Base-by-base conservation (phyloP, 805 yeast genomes). In the Metschnikowia proteae region DNA sequence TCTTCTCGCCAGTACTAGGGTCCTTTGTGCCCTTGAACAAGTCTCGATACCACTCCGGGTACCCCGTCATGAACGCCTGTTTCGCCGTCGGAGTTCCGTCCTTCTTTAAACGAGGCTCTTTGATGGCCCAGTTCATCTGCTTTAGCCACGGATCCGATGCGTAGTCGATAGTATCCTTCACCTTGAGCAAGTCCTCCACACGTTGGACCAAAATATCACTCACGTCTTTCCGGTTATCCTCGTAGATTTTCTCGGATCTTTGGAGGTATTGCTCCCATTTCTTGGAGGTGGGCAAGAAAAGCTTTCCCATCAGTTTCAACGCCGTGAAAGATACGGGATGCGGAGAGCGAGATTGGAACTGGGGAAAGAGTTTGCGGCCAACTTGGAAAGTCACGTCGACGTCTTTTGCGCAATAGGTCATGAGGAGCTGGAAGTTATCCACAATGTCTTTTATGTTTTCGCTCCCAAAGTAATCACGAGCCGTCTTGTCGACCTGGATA, bases 291-390 rank as follows among this genome's bases (percentile, higher is more conserved):
- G 99, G 96, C 36, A 95, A 67, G 43, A 91, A 80, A 39, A 87
- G 79, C 22, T 84, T 76, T 7, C 90, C 83, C 60, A 94, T 71
- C 48, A 81, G 84, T 55, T 85, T 75, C 39, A 94, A 69, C 2
- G 96, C 97, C 0, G 94, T 91, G 69, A 91, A 86, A 11, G 96
- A 87, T 2, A 92, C 96, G 0, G 99, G 97, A 65, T 94, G 99
- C 0, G 99, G 96, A 38, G 91, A 82, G 44, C 81, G 77, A 30
- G 71, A 59, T 27, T 78, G 64, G 60, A 88, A 94, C 32, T 71
- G 68, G 1, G 96, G 97, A 30, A 83, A 80, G 0, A 90, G 79
- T 50, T 80, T 80, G 49, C 75, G 71, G 54, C 84, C 83, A 2
- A 92, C 88, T 50, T 70, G 69, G 58, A 77, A 84, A 0, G 99